Conservation (phyloP, 306 rosid species). For the Inga leiocalycina region DNA sequence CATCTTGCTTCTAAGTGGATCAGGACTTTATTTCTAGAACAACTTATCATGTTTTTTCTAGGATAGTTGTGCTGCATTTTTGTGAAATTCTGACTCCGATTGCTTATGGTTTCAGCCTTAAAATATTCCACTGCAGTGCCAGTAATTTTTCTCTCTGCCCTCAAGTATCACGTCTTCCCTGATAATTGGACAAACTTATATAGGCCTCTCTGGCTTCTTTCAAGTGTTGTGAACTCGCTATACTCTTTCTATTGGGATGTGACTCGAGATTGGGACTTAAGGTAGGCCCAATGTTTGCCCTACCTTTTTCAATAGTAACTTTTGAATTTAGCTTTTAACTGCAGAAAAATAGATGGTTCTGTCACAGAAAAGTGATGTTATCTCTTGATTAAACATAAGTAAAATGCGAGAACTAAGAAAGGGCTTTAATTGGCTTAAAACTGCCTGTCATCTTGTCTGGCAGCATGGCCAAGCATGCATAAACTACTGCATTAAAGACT, state of each 20-base stretch:
- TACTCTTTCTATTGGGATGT: conserved; percentile 99
- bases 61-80: conserved; percentile 16
- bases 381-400: conserved; percentile 17
- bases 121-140: conserved; percentile 93
- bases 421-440: conserved; percentile 1
- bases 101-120: conserved; percentile 76
- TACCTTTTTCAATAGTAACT: conserved; percentile 23
- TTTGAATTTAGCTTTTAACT: conserved; percentile 24
- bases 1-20: conserved; percentile 19
- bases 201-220: conserved; percentile 97
- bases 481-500: background rate
- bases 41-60: conserved; percentile 7
- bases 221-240: conserved; percentile 81
- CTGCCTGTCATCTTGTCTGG: background rate
- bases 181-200: conserved; percentile 84
- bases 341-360: conserved; percentile 14
- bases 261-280: conserved; percentile 95
- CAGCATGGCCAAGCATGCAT: conserved; percentile 1
- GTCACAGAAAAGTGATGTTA: conserved; percentile 20
- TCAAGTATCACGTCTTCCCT: conserved; percentile 84
- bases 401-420: conserved; percentile 8
- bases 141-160: conserved; percentile 76
- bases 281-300: conserved; percentile 53
- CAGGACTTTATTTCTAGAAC: conserved; percentile 7
- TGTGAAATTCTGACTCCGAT: conserved; percentile 35